Conservation (phyloP, 805 yeast genomes). For the Candida insectalens region DNA sequence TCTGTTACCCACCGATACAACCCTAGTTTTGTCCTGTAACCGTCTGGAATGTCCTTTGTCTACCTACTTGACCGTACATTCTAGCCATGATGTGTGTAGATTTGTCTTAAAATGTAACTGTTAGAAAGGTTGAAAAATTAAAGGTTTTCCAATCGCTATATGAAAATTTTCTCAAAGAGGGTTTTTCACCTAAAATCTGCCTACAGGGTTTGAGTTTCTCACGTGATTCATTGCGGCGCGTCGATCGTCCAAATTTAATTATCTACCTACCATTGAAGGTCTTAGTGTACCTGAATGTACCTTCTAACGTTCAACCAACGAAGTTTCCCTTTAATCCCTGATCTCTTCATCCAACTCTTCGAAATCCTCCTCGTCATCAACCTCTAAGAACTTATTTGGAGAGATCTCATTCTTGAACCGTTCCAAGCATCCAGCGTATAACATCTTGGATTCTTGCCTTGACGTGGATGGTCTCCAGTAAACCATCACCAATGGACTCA, state of each 20-base stretch:
- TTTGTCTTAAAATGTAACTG: too few relatives aligned
- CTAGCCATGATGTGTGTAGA: constrained; percentile 95
- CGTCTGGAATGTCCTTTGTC: constrained; percentile 7
- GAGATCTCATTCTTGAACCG: constrained; percentile 70
- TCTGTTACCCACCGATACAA: constrained; percentile 20
- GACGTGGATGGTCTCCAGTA: constrained; percentile 85
- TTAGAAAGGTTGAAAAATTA: too few relatives aligned
- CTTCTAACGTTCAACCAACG: too few relatives aligned
- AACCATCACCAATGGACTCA: constrained; percentile 67
- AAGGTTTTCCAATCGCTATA: too few relatives aligned
- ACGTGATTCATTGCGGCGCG: too few relatives aligned
- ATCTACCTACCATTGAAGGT: too few relatives aligned
- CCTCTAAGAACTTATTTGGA: constrained; percentile 51
- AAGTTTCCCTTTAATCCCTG: too few relatives aligned
- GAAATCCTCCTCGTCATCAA: constrained; percentile 62
- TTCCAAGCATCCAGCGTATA: constrained; percentile 87
- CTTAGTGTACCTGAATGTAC: too few relatives aligned
- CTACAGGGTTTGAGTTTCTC: too few relatives aligned
- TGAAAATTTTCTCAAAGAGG: too few relatives aligned
- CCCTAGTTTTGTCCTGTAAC: constrained; percentile 22
- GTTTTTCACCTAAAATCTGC: too few relatives aligned
- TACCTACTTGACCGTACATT: constrained; percentile 96
- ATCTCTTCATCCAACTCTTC: constrained; percentile 40
- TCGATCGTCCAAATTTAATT: too few relatives aligned
- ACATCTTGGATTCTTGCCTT: constrained; percentile 76